These are phyloP conservation scores for Laetiporus sulphureus DNA, from an alignment of 1,284 basidiomycete species.

Conservation along the genomic window DNA sequence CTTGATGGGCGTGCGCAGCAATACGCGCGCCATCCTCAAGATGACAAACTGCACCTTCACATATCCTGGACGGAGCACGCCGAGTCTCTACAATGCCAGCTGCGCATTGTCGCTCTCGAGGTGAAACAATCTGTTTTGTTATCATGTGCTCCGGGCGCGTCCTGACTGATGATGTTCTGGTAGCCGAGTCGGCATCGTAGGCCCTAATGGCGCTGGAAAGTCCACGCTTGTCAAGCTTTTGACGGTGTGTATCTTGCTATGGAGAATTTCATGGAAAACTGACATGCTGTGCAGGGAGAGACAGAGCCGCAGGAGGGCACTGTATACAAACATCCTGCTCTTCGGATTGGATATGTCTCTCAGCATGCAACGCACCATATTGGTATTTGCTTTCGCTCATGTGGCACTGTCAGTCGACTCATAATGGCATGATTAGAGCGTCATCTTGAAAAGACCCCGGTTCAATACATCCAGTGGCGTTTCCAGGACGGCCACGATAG, in stretches of 20 bases:
- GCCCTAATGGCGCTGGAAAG: constrained; percentile 93
- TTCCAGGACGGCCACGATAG: constrained; percentile 99
- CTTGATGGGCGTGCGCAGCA: constrained; percentile 96
- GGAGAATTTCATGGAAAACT: constrained; percentile 6
- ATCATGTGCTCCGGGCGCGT: constrained; percentile 12
- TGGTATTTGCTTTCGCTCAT: constrained; percentile 34
- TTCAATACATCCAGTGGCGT: constrained; percentile 97
- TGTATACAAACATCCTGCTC: constrained; percentile 93
- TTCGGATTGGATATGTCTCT: constrained; percentile 96
- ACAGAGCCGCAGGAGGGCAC: constrained; percentile 89
- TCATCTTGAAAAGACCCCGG: constrained; percentile 92
- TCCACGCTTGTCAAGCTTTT: constrained; percentile 97
- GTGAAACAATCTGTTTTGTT: too few relatives aligned
- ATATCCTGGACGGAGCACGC: constrained; percentile 82
- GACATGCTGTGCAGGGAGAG: constrained; percentile 63
- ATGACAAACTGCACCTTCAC: constrained; percentile 91
- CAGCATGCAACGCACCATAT: constrained; percentile 98
- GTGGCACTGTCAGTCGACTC: constrained; percentile 6
- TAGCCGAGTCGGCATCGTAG: constrained; percentile 84
- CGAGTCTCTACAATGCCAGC: constrained; percentile 85
- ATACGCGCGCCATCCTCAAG: constrained; percentile 95
- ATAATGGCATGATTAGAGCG: constrained; percentile 47
- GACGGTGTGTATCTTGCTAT: constrained; percentile 47
- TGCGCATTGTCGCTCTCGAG: constrained; percentile 91
- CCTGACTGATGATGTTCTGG: constrained; percentile 14